Evolutionary conservation across 805 yeast genomes (phyloP).

Genomic region (Metschnikowia koreensis): DNA sequence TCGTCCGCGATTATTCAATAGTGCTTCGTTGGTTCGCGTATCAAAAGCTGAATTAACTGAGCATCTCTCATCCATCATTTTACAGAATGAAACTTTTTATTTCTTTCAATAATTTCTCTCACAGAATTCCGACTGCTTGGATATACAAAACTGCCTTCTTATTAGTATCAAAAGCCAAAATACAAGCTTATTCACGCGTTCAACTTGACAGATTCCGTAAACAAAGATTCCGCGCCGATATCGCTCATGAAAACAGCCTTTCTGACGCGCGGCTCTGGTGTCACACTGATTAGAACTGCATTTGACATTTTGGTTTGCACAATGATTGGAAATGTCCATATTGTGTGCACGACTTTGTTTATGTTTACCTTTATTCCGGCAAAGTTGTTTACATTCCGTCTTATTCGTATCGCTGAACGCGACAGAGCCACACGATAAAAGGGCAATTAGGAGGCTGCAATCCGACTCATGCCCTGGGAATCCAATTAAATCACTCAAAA

Average conservation of each 20-base stretch:
- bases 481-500: no score
- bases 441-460: neutral
- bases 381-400: neutral
- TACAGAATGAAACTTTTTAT: no score
- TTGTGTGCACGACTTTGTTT: neutral
- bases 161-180: no score
- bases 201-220: neutral
- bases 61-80: no score
- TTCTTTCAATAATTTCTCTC: no score
- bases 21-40: no score
- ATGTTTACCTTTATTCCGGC: neutral
- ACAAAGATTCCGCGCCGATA: neutral
- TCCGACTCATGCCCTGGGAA: neutral
- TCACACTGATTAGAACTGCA: neutral
- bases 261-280: neutral
- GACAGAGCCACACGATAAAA: neutral
- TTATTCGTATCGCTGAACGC: neutral
- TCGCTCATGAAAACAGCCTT: neutral
- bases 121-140: no score
- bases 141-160: no score
- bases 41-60: neutral
- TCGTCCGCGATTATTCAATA: neutral
- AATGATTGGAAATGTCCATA: neutral
- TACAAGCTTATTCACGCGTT: neutral
- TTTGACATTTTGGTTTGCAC: neutral